Evolutionary conservation across 163 green algal genomes (phyloP), one percentile per base, ranked within the genome.

Genomic region (Chlamydomonas reinhardtii): DNA sequence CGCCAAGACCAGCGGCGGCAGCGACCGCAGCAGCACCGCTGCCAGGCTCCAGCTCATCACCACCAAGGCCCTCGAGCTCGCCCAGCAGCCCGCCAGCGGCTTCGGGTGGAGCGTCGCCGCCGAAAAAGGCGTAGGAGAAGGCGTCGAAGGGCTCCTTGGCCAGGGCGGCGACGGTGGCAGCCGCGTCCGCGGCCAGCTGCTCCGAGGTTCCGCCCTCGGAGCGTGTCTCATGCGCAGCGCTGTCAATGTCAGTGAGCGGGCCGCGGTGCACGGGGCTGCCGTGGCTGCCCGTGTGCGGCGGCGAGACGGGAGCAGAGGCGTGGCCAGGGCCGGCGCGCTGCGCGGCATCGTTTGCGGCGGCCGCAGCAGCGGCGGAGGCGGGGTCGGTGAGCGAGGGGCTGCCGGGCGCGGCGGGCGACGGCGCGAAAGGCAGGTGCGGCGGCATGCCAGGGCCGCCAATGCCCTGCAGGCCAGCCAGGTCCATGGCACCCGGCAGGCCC

Each of bases 61-160:
- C 80, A 20, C 78, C 86, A 19, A 31, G 72, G 12, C n/a, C 59
- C 82, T 81, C 82, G 35, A 91, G 75, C 81, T 91, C 87, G 2
- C 74, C 87, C 31, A 91, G 74, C 69, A 88, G 87, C 54, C 73
- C 80, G 14, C 87, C 87, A 48, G 73, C 73, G 34, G 34, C 71
- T 22, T 79, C 82, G 11, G 82, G 81, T 12, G 82, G 17, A 9
- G 48, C 48, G 14, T 56, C 48, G 48, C 9, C 9, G 56, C 75
- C 89, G 52, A 90, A 92, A 85, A 92, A 92, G 31, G 70, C 89
- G 79, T 92, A 92, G 39, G 59, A 82, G 71, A 92, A 90, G 22
- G 89, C 89, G 43, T 92, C 80, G 52, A 92, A 92, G 34, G 68
- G 73, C 82, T 81, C 72, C 72, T 87, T 87, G n/a, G 72, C 82